Base-by-base conservation (phyloP, 2,329 filamentous ascomycete genomes). In the Myriosclerotinia scirpicola region DNA sequence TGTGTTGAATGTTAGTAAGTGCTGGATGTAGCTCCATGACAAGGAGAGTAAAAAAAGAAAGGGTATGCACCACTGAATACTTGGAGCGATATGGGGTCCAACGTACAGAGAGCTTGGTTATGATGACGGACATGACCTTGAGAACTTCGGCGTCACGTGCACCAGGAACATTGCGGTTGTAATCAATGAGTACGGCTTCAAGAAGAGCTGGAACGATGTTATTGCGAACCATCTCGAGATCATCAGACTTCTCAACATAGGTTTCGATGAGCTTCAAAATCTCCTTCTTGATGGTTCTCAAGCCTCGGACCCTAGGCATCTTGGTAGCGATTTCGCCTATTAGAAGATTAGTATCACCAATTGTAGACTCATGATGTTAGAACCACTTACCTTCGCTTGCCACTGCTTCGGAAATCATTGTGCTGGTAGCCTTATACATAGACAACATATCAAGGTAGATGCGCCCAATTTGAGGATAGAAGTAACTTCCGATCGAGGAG, bases 391-490 rank as follows among this genome's bases (percentile, higher is more conserved):
- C 94, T 75, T 97, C 92, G 69, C 87, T 86, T 69, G 89, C 89
- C 52, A 99, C 93, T 69, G 93, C 90, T 77, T 97, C 92, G 12
- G 96, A 97, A 70, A 99, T 99, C 71, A 99, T 86, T 75, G 92
- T 88, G 77, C 94, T 98, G n/a, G 94, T 95, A 52, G 94, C 95
- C 62, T 93, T 90, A 79, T 98, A 99, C 96, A 99, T 99, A 75
- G 95, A 94, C 67, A 99, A 83, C 94, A 99, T 98, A 77, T 99
- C 95, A 72, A 96, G 88, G 79, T 98, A 99, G 73, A 99, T 98
- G 67, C 93, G 90, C 52, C 94, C 95, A 73, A 99, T 97, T 77
- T 99, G 95, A 15, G 95, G 94, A 76, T 97, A 97, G 79, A 99
- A 99, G 80, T 98, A 99, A 63, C 92, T 88, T 44, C 96, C 95